Conservation (phyloP, 2,329 filamentous ascomycete species). For the Lomentospora prolificans region DNA sequence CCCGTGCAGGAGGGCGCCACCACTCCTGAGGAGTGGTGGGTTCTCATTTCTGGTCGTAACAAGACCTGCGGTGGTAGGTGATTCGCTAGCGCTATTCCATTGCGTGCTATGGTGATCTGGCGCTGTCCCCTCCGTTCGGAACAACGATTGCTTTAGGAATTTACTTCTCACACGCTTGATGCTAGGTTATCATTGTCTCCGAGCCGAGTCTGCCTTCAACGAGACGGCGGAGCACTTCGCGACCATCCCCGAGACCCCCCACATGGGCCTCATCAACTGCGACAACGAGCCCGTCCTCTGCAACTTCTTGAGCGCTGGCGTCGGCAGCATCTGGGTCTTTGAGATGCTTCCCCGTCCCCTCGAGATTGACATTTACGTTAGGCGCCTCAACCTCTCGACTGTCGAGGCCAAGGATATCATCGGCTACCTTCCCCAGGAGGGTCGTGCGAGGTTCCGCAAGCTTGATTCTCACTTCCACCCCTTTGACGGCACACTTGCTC, state of each 20-base stretch:
- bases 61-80: constrained; percentile 61
- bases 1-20: constrained; percentile 49
- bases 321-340: constrained; percentile 58
- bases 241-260: constrained; percentile 48
- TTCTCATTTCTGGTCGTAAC: constrained; percentile 66
- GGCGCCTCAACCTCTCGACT: constrained; percentile 60
- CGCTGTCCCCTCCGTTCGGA: no score
- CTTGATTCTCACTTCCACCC: constrained; percentile 65
- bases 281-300: constrained; percentile 66
- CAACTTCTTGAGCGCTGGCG: constrained; percentile 59
- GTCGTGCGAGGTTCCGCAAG: constrained; percentile 37
- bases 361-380: constrained; percentile 53
- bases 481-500: constrained; percentile 56
- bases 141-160: no score
- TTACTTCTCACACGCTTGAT: no score
- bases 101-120: no score
- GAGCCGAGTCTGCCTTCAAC: constrained; percentile 56
- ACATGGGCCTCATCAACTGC: constrained; percentile 63
- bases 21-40: constrained; percentile 65
- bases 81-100: no score
- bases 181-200: constrained; percentile 39
- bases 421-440: constrained; percentile 34
- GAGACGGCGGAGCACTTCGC: constrained; percentile 56
- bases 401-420: constrained; percentile 55
- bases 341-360: constrained; percentile 56